Evolutionary conservation across 768 basidiomycete genomes (phyloP), one percentile per base, ranked within the genome.

Genomic region (Rhizopogon vulgaris): DNA sequence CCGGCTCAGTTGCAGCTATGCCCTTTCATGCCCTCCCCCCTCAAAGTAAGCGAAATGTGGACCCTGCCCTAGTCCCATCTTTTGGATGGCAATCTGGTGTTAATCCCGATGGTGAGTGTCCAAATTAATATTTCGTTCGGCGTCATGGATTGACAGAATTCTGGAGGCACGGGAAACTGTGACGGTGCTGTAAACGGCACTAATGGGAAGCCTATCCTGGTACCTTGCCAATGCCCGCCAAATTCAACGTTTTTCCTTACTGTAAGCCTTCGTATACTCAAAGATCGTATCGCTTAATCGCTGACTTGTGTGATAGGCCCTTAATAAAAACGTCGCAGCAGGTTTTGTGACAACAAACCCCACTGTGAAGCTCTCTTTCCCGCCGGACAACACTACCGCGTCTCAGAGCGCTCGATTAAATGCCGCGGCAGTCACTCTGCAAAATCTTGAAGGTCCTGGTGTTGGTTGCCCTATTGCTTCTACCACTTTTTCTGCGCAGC

Each of bases 341-440:
- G 83, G 85, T 12, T 72, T 74, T 38, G 85, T 76, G 3, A 75
- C 83, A 36, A 83, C 87, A 67, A 87, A 88, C 64, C 81, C 86
- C 9, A 62, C 69, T 1, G 71, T 87, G 48, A 49, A 63, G 14
- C 68, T 87, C 2, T 73, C 76, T 12, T 90, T 85, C 75, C 87
- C 85, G 2, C 77, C 77, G 1, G 84, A 81, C 58, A 69, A 73
- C 56, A 80, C 78, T 6, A 73, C 71, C 51, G 66, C 63, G 7
- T 78, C 80, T 42, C 73, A 80, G 60, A 65, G 77, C 41, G 71
- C 80, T 0, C 80, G 87, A 30, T 70, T 89, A 53, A 69, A 79
- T 42, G 75, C 85, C 25, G 75, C 80, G 5, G 60, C 81, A 10
- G 76, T 85, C 36, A 84, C 87, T 6, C 69, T 89, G n/a, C 87